Evolutionary conservation across 371 early-diverging fungal species (phyloP), one percentile per base, ranked within the genome.

Genomic region (Saksenaea oblongispora): DNA sequence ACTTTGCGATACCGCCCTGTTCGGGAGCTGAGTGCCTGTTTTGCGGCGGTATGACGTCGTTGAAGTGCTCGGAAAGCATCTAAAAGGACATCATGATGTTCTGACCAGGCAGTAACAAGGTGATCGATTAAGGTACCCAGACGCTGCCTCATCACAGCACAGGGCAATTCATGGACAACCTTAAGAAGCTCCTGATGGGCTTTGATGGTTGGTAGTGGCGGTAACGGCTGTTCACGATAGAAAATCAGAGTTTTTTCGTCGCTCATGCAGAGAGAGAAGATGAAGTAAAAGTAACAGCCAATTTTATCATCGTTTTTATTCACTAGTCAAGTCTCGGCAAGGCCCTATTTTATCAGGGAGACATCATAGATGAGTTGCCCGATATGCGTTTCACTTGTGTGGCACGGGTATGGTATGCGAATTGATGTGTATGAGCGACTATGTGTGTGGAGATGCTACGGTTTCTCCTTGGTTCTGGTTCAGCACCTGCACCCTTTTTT

Each of bases 1-100:
- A 63, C 65, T 41, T 70, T 70, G 17, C 63, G 31, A 26, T 70
- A 65, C 5, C 42, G 60, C 14, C 15, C 13, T 5, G 17, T 27
- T 35, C 54, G 54, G 22, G 39, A 4, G 13, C 24, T 34, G 10
- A 59, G 17, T 14, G 34, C 34, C 10, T 22, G 51, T 22, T 22
- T 22, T 2, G 22, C 4, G 22, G 17, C 8, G 10, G 22, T 10
- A 22, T 47, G 51, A 22, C 51, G 51, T 47, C 22, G 51, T 22
- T 47, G 51, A 47, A 47, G 51, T 22, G 24, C 22, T 7, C 22
- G 51, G 11, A 47, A 47, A 47, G 8, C 51, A 47, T 47, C 51
- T 22, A 47, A 18, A 10, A 47, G 22, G 11, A 10, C 11, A 11
- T 47, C 51, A 22, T 47, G 24, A 18, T 47, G 51, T 5, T 47